Percentiles rank a stretch among this genome's conserved stretches.
These are phyloP conservation scores for Rosa rugosa DNA, from an alignment of 306 rosid species.

Conservation along the genomic window DNA sequence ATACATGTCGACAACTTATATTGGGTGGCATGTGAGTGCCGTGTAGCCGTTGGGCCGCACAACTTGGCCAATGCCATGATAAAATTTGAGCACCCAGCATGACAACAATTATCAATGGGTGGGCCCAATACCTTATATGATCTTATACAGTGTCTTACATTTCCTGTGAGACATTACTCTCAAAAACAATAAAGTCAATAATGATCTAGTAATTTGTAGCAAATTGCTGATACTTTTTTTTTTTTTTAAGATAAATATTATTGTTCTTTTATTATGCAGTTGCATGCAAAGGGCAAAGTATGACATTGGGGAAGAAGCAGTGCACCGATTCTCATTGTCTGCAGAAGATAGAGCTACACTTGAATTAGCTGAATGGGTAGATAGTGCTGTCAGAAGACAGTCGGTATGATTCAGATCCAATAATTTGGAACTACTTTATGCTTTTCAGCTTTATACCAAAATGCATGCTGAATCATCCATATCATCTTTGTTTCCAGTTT, in stretches of 20 bases:
- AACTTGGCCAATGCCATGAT: neutral
- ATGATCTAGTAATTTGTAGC: neutral
- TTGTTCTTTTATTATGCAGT: constrained; percentile 43
- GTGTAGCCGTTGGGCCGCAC: neutral
- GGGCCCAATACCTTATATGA: neutral
- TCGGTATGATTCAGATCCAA: constrained; percentile 60
- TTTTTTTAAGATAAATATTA: neutral
- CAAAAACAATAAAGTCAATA: neutral
- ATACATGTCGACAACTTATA: neutral
- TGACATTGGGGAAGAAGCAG: constrained; percentile 96
- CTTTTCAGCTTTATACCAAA: constrained; percentile 20
- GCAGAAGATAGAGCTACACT: constrained; percentile 98
- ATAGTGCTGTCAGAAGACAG: constrained; percentile 71
- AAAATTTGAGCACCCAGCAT: neutral
- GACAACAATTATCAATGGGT: neutral
- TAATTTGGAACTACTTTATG: constrained; percentile 22
- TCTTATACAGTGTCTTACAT: constrained; percentile 3
- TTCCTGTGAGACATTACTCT: neutral
- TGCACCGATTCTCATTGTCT: constrained; percentile 89
- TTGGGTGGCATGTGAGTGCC: neutral
- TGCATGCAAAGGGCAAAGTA: constrained; percentile 99
- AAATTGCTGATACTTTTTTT: neutral
- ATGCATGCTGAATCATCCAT: neutral
- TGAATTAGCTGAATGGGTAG: constrained; percentile 99
- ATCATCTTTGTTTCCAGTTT: neutral